phyloP scores from a whole-genome alignment of 2,329 filamentous ascomycete species.

The Colletotrichum magnum region DNA sequence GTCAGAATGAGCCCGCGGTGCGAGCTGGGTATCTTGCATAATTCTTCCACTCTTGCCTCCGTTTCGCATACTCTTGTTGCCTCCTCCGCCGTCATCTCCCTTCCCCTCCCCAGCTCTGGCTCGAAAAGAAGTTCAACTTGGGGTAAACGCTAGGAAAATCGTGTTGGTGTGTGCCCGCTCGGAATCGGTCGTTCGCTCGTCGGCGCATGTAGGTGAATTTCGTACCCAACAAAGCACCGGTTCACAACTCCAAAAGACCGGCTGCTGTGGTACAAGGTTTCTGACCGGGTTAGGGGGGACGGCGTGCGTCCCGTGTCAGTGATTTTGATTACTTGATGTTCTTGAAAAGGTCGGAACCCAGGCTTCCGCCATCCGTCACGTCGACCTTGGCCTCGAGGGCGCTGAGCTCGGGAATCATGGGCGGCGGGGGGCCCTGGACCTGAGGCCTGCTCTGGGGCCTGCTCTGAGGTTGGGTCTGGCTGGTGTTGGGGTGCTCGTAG shows the following conservation, averaged over 20 bases:
- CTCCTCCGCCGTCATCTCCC: conserved; percentile 19
- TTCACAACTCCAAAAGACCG: conserved; percentile 34
- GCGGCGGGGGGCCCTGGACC: conserved; percentile 65
- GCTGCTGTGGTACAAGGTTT: conserved; percentile 19
- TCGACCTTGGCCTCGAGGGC: conserved; percentile 66
- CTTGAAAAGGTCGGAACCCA: conserved; percentile 71
- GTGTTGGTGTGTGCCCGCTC: conserved; percentile 39
- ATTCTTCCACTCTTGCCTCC: conserved; percentile 42
- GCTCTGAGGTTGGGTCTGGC: conserved; percentile 47
- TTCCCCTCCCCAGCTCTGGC: conserved; percentile 46
- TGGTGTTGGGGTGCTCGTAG: conserved; percentile 52
- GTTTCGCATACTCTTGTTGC: conserved; percentile 14
- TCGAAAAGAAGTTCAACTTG: conserved; percentile 42
- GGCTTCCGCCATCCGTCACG: conserved; percentile 58
- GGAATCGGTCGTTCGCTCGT: conserved; percentile 43
- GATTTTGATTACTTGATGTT: conserved; percentile 64
- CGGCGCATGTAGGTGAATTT: conserved; percentile 34
- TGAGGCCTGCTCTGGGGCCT: conserved; percentile 38
- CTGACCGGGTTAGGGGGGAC: neutral
- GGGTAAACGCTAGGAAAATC: conserved; percentile 44
- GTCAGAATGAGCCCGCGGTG: conserved; percentile 53
- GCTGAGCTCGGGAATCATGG: conserved; percentile 72
- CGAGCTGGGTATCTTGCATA: conserved; percentile 58
- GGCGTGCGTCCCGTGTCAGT: conserved; percentile 2
- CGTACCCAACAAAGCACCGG: conserved; percentile 32